Percentiles rank a stretch among this genome's conserved stretches.
Evolutionary conservation across 164 flowering plant genomes (phyloP).

Genomic region (Liriodendron chinense): DNA sequence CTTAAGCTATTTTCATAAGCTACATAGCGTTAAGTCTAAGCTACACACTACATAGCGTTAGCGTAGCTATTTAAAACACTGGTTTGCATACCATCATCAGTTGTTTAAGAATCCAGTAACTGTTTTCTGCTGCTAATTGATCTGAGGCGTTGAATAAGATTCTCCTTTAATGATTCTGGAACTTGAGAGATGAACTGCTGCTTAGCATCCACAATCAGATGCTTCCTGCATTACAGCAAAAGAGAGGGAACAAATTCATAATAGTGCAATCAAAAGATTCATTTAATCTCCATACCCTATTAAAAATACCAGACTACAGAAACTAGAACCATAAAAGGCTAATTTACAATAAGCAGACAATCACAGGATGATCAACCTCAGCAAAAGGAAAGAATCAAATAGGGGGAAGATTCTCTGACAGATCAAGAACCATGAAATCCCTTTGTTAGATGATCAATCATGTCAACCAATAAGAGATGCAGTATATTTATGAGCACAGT

Average conservation of each 20-base stretch:
- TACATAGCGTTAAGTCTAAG: no score
- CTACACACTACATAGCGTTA: no score
- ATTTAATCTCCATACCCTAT: background rate
- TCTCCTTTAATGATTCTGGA: constrained; percentile 67
- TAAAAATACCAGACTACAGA: background rate
- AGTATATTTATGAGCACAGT: background rate
- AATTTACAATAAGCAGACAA: background rate
- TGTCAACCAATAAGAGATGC: background rate
- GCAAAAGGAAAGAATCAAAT: background rate
- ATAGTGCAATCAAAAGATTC: background rate
- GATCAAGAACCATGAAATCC: no score
- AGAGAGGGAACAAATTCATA: background rate
- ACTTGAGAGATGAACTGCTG: constrained; percentile 45
- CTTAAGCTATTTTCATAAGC: no score
- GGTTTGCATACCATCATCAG: constrained; percentile 19
- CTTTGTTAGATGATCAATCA: background rate
- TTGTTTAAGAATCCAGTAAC: constrained; percentile 21
- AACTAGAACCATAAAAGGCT: background rate
- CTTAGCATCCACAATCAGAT: constrained; percentile 60
- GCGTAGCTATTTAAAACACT: no score
- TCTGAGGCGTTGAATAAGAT: constrained; percentile 46
- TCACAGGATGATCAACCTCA: background rate
- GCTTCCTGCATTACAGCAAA: constrained; percentile 44
- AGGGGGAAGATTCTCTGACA: no score
- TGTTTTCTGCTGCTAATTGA: constrained; percentile 37